Evolutionary conservation across 495 filamentous ascomycete species (phyloP).

Genomic region (Bathelium albidoporum): DNA sequence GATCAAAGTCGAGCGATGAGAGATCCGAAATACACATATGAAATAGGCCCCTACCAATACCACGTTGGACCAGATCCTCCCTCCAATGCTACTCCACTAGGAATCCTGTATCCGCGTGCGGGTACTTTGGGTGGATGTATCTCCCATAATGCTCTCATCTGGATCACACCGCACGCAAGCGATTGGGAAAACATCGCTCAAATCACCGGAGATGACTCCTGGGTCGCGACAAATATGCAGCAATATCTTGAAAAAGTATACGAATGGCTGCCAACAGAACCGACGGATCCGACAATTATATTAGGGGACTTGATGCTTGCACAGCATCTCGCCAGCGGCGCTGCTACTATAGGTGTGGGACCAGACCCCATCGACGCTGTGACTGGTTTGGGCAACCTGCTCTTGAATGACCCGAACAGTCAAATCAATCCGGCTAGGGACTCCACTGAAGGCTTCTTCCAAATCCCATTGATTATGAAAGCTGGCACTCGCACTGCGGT

Average conservation of each 20-base stretch:
- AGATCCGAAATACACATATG: not conserved
- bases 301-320: slow-evolving; percentile 41
- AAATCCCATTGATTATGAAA: slow-evolving; percentile 42
- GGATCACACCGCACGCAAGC: slow-evolving; percentile 32
- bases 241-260: slow-evolving; percentile 36
- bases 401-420: slow-evolving; percentile 44
- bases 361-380: slow-evolving; percentile 24
- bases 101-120: slow-evolving; percentile 40
- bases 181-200: slow-evolving; percentile 39
- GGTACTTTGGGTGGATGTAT: slow-evolving; percentile 41
- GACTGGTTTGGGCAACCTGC: slow-evolving; percentile 47
- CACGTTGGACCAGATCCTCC: not conserved
- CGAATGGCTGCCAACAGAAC: slow-evolving; percentile 1
- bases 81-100: not conserved
- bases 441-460: slow-evolving; percentile 38
- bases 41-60: not conserved
- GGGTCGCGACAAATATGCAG: slow-evolving; percentile 40
- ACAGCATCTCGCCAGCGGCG: slow-evolving; percentile 32
- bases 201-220: slow-evolving; percentile 40
- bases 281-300: slow-evolving; percentile 37
- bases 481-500: slow-evolving; percentile 37
- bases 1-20: slow-evolving; percentile 26
- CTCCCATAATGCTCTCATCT: slow-evolving; percentile 40
- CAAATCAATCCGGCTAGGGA: slow-evolving; percentile 30
- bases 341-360: slow-evolving; percentile 43